Base-by-base conservation (phyloP, 2,329 filamentous ascomycete species). In the Fusarium napiforme region DNA sequence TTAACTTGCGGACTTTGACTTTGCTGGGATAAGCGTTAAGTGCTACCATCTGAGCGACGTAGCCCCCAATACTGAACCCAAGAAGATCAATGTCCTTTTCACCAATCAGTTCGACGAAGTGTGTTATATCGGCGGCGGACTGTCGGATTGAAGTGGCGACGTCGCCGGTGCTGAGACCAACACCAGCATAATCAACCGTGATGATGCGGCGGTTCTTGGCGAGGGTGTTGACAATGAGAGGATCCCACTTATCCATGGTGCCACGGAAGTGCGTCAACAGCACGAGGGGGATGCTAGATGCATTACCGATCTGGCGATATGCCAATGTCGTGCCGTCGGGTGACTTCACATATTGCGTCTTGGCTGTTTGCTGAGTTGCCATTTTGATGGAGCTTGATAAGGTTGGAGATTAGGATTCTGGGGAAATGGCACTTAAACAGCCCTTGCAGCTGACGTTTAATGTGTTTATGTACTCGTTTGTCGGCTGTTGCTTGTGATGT, bases 171-270 rank as follows among this genome's bases (percentile, higher is more conserved):
- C 64, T 66, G 8, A 67, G 37, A 4, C 64, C 64, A 18, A 67
- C 64, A 12, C 64, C 64, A 2, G 45, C 49, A 19, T 67, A 67
- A 8, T 67, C 64, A 3, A 67, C 61, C 0, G 64, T 66, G 11
- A 67, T 59, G 9, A 66, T 8, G 4, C 50, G 61, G 1, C 61
- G 43, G 4, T 39, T 39, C 1, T 16, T 28, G 2, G 50, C 32
- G 14, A 67, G 12, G 5, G 1, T 36, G 12, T 67, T 67, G 9
- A 67, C 46, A 7, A 67, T 15, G 14, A 66, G 43, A 5, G 64
- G 64, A 21, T 67, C 64, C 61, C 64, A 67, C 12, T 67, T 67
- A 0, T 67, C 64, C 64, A 67, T 67, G 1, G 61, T 66, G 1
- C 64, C 64, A 0, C 64, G 37, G 12, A 67, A 67, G 0, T 67